A percentile compares a stretch with the other conserved stretches of the same genome.
Evolutionary conservation across 2,329 filamentous ascomycete genomes (phyloP).

Genomic region (Colletotrichum sp.): DNA sequence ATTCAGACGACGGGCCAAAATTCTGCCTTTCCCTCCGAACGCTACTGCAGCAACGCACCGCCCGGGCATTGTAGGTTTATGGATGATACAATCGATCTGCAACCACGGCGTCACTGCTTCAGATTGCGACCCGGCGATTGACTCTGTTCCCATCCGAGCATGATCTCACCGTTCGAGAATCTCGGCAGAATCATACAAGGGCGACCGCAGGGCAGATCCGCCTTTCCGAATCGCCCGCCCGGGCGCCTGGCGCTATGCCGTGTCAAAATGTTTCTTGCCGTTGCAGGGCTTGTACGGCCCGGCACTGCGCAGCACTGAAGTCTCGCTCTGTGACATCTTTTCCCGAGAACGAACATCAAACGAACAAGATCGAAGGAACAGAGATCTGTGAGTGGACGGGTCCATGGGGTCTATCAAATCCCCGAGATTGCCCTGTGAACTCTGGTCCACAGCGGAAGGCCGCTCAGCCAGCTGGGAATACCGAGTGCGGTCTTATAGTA

Average conservation of each 20-base stretch:
- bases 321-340: background rate
- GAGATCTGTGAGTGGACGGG: background rate
- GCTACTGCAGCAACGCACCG: background rate
- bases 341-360: background rate
- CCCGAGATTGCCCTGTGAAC: background rate
- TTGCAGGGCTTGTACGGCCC: background rate
- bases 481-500: background rate
- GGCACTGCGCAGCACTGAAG: conserved; percentile 1
- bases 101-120: conserved; percentile 18
- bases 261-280: background rate
- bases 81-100: conserved; percentile 19
- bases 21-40: background rate
- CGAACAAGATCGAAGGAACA: background rate
- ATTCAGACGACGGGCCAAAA: conserved; percentile 8
- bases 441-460: background rate
- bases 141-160: background rate
- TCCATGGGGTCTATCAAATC: background rate
- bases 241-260: background rate
- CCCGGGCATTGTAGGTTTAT: conserved; percentile 12
- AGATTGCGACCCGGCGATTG: background rate
- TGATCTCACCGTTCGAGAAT: conserved; percentile 5
- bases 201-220: background rate
- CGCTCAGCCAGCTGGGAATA: background rate
- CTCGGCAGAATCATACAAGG: background rate
- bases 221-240: background rate